Evolutionary conservation across 345 rosid species (phyloP), one percentile per base, ranked within the genome.

Genomic region (Chamaenerion angustifolium): DNA sequence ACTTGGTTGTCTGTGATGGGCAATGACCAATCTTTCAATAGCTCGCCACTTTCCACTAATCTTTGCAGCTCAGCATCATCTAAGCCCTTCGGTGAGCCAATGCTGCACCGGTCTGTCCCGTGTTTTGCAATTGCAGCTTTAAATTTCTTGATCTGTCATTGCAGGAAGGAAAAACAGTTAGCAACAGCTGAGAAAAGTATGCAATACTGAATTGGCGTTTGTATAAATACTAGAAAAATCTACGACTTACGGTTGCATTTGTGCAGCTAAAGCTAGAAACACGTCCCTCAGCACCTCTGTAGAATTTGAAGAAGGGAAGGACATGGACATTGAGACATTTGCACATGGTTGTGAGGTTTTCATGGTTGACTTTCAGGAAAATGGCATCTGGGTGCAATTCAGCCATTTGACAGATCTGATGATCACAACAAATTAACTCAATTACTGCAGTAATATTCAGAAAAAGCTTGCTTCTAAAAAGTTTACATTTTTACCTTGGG

Each of bases 241-340:
- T n/a, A 23, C 2, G 19, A 59, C 80, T 69, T 56, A 81, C 88
- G 0, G 88, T 81, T 14, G 80, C 63, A 56, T 63, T 71, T 4
- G 84, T 77, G 67, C 88, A 81, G 76, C 88, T 81, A 54, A 83
- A 88, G 64, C 96, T 88, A 53, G 90, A 79, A 0, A 79, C 18
- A 25, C 75, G 79, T 0, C 90, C 96, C 40, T 77, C 71, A 1
- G 85, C 64, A 19, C 94, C 90, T 65, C 94, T 73, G 8, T 81
- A 87, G 56, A 87, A 77, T 47, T 79, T 71, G 6, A 87, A 87
- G 69, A 87, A 83, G 11, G 96, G 96, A 13, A 87, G 75, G 17
- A 87, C 94, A 35, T 73, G 85, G 59, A 83, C 57, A 50, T 74
- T 55, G 48, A 88, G 88, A 23, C 72, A 62, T 16, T 71, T 63